Evolutionary conservation across 441 rosid genomes (phyloP), one percentile per base, ranked within the genome.

Genomic region (Bruguiera hainesii): DNA sequence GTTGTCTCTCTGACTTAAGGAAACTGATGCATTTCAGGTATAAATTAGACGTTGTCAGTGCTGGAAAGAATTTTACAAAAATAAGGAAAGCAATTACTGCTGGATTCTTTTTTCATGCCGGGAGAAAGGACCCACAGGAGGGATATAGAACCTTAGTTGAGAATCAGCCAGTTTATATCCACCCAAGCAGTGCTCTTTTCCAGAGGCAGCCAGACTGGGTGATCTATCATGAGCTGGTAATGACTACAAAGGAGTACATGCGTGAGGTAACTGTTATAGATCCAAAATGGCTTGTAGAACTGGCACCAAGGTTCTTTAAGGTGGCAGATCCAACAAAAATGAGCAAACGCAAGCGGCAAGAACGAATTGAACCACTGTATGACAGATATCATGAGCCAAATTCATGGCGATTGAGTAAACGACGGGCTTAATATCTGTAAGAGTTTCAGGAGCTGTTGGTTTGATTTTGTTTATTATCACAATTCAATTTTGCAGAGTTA

Each of bases 171-270:
- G 98, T 93, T 3, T 90, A 93, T 67, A 93, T 93, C 58, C 97
- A 93, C 51, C 97, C 97, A 20, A 90, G 98, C 72, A 93, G 98
- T 33, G 95, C 98, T 1, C 89, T 93, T 78, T 91, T 89, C 69
- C 97, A 91, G 81, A 89, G 96, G 76, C 97, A 91, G 59, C 98
- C 98, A 23, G 98, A 93, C 46, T 90, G 97, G 98, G 96, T 89
- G 46, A 91, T 93, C 57, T 89, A 93, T 71, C 96, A 91, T 61
- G 97, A 93, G 71, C 87, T 93, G 57, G 98, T 90, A 49, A 90
- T 93, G 98, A 91, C 97, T 7, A 55, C 58, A 4, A 55, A 55
- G 30, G 58, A 55, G 21, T 55, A 55, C 58, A 55, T 55, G 58
- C 58, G 58, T 0, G 58, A 55, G 18, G 58, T 55, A 20, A 23